Percentiles rank a stretch among this genome's conserved stretches.
Conservation (phyloP, 805 yeast genomes). For the Metschnikowia vanudenii region DNA sequence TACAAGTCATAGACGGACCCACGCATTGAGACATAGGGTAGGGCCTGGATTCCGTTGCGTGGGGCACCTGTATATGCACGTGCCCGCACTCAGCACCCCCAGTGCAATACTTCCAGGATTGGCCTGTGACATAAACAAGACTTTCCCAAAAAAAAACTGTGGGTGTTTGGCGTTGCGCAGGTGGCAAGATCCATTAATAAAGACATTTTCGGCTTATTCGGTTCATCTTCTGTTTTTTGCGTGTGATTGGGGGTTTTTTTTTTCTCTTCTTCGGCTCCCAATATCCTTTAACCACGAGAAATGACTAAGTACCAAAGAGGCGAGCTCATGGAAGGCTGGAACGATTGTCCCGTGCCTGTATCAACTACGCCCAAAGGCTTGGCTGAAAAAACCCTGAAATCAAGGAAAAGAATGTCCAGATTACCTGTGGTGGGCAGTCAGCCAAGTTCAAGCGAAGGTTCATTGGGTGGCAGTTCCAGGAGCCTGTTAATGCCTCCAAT, state of each 20-base stretch:
- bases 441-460: conserved; percentile 4
- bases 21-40: too few species aligned
- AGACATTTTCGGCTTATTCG: not conserved
- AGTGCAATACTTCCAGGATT: not conserved
- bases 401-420: conserved; percentile 14
- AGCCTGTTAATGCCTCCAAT: conserved; percentile 8
- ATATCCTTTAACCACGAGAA: not conserved
- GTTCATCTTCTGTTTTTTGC: not conserved
- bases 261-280: not conserved
- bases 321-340: conserved; percentile 53
- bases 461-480: conserved; percentile 5
- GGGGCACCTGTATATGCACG: not conserved
- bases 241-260: too few species aligned
- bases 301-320: conserved; percentile 39
- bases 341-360: conserved; percentile 52
- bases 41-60: too few species aligned
- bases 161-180: too few species aligned
- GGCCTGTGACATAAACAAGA: not conserved
- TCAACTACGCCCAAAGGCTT: conserved; percentile 12
- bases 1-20: too few species aligned
- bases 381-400: conserved; percentile 5
- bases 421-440: conserved; percentile 4
- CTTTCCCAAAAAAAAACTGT: not conserved
- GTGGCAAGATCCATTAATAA: too few species aligned
- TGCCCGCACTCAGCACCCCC: not conserved